Base-by-base conservation (phyloP, 2,329 filamentous ascomycete species). In the Fusarium tupiense region DNA sequence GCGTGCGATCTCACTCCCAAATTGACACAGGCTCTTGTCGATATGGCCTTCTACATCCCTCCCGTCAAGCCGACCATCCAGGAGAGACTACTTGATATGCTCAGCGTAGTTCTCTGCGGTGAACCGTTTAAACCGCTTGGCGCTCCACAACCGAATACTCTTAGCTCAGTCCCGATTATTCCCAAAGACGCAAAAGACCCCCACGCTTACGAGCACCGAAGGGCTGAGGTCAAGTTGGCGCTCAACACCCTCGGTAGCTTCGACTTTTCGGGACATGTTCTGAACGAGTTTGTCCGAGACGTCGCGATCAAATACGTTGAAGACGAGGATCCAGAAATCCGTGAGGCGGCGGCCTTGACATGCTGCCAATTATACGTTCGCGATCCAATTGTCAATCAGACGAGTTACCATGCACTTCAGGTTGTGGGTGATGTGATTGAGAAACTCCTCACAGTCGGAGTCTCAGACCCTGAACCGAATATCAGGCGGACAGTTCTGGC, bases 31-130 rank as follows among this genome's bases (percentile, higher is more conserved):
- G 97, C 97, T 6, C 87, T 99, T 61, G 95, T 98, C 29, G 97
- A 99, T 80, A 98, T 99, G 94, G 96, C 96, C 35, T 97, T 98
- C 80, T 98, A 99, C 81, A 98, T 99, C 53, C 96, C 96, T 1
- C 95, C 97, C 0, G 94, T 98, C 65, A 96, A 97, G 80, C 89
- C 93, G 5, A 95, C 91, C 12, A 98, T 99, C 46, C 96, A 99
- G 80, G 96, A 98, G 79, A 92, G 96, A 76, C 86, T 99, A 31
- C 88, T 99, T 19, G 95, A 99, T 80, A 95, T 99, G 89, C 89
- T 99, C 44, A 98, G 96, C 82, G 91, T 96, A 73, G 96, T 98
- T 8, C 89, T 99, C 5, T 97, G 95, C 72, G 95, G 96, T 8
- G 93, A 96, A 75, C 93, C 95, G 4, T 99, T 98, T 82, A 92